Evolutionary conservation across 1,284 basidiomycete genomes (phyloP).

Genomic region (Ustanciosporium gigantosporum): DNA sequence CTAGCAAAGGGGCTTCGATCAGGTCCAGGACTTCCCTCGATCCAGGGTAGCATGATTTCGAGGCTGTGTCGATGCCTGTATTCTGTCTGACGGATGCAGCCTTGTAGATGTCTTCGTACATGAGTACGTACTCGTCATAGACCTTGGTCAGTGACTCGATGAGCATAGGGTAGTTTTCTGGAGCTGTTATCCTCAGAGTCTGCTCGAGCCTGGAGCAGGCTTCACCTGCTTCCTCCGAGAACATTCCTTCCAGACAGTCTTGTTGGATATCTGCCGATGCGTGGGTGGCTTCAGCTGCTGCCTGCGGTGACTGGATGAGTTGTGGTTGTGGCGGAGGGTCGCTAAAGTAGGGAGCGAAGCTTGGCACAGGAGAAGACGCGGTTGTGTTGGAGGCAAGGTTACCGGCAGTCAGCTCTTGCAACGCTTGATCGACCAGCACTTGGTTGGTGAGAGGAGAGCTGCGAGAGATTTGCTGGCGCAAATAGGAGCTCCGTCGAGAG

Average conservation of each 20-base stretch:
- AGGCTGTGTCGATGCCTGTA: not conserved
- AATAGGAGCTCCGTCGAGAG: conserved; percentile 30
- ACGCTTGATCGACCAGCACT: not conserved
- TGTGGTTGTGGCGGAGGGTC: not conserved
- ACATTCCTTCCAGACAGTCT: too few relatives aligned
- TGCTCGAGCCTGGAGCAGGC: conserved; percentile 16
- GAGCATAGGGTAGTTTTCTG: conserved; percentile 29
- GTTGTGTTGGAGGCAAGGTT: too few relatives aligned
- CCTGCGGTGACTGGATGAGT: too few relatives aligned
- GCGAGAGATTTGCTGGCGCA: conserved; percentile 13
- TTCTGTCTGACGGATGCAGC: conserved; percentile 10
- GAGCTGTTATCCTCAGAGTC: conserved; percentile 23
- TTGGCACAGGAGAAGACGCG: not conserved
- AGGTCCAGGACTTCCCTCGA: conserved; percentile 5
- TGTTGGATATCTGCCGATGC: too few relatives aligned
- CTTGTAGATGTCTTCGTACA: conserved; percentile 25
- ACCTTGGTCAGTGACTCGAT: conserved; percentile 18
- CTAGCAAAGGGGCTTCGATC: conserved; percentile 11
- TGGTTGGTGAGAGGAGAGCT: not conserved
- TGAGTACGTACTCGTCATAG: conserved; percentile 23
- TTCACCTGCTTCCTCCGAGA: conserved; percentile 2
- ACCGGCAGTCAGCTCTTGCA: not conserved
- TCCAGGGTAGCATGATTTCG: conserved; percentile 2
- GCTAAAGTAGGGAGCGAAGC: conserved; percentile 1
- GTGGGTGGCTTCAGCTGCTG: not conserved